These are phyloP conservation scores for Penicillium tannophilum DNA, from an alignment of 495 filamentous ascomycete species.

Conservation along the genomic window DNA sequence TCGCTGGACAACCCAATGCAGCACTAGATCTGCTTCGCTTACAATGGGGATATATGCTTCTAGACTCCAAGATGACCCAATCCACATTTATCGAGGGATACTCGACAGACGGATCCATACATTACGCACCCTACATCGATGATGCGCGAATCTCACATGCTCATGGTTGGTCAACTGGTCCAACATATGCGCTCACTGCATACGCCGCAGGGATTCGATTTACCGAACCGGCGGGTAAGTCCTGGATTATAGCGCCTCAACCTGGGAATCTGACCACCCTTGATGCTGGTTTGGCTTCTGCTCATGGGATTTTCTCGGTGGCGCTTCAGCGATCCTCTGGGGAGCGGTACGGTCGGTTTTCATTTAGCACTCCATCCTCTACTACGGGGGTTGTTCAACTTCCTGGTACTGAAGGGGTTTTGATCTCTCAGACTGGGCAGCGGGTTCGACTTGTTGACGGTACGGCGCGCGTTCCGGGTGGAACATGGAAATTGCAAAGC, in stretches of 20 bases:
- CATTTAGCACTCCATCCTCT: conserved; percentile 16
- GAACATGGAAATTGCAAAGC: conserved; percentile 17
- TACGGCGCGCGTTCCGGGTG: conserved; percentile 15
- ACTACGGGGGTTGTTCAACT: conserved; percentile 21
- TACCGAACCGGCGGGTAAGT: conserved; percentile 40
- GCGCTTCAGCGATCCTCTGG: background rate
- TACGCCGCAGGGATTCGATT: conserved; percentile 55
- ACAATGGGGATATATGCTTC: conserved; percentile 61
- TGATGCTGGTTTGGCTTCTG: conserved; percentile 52
- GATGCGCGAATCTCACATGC: conserved; percentile 56
- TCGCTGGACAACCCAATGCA: conserved; percentile 39
- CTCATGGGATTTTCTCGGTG: conserved; percentile 6
- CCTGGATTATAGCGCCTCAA: conserved; percentile 50
- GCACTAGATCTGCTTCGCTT: conserved; percentile 55
- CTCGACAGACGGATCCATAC: conserved; percentile 51
- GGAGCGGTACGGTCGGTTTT: conserved; percentile 12
- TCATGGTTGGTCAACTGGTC: conserved; percentile 62
- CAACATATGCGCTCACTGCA: conserved; percentile 51
- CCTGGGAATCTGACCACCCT: conserved; percentile 50
- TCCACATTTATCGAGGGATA: conserved; percentile 64
- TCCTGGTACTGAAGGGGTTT: conserved; percentile 7
- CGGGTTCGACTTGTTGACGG: conserved; percentile 13
- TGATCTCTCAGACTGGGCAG: conserved; percentile 17
- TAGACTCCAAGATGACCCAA: conserved; percentile 61
- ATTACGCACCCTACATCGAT: conserved; percentile 59